Evolutionary conservation across 257 asterid species (phyloP).

Genomic region (Osmanthus fragrans): DNA sequence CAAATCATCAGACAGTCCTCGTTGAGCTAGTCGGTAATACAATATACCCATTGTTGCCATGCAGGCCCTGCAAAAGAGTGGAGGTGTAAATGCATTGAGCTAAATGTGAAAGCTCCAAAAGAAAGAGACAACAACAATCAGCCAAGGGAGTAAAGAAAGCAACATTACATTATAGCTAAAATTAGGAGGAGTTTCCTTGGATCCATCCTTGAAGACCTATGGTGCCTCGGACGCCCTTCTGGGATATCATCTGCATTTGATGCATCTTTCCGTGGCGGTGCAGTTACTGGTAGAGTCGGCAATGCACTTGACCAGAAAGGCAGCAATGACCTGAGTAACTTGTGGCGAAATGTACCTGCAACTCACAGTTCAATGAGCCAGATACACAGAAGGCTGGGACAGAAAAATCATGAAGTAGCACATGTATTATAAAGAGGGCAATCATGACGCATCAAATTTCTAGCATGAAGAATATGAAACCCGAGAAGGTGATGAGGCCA

Average conservation of each 20-base stretch:
- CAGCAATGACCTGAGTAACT: slow-evolving; percentile 77
- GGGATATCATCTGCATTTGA: slow-evolving; percentile 63
- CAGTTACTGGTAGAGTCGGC: slow-evolving; percentile 89
- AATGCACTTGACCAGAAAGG: slow-evolving; percentile 96
- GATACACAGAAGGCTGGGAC: neutral
- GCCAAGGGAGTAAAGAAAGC: neutral
- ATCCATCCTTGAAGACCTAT: slow-evolving; percentile 78
- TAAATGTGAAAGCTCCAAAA: neutral
- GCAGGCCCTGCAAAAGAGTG: slow-evolving; percentile 73
- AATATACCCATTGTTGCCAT: slow-evolving; percentile 95
- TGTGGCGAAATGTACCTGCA: slow-evolving; percentile 75
- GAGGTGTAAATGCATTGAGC: neutral
- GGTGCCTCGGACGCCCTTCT: slow-evolving; percentile 75
- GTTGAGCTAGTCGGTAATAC: slow-evolving; percentile 84
- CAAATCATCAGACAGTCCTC: slow-evolving; percentile 59
- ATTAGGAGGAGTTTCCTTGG: slow-evolving; percentile 90
- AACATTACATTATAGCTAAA: slow-evolving; percentile 72
- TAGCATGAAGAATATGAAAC: neutral
- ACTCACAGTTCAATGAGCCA: slow-evolving; percentile 26
- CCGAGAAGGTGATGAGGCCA: neutral
- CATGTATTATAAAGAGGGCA: neutral
- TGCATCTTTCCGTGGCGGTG: slow-evolving; percentile 79
- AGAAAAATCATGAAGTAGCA: neutral
- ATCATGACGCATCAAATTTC: neutral
- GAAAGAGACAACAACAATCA: neutral